A percentile compares a stretch with the other conserved stretches of the same genome.
Evolutionary conservation across 2,329 filamentous ascomycete genomes (phyloP).

Genomic region (Aspergillus neotritici): DNA sequence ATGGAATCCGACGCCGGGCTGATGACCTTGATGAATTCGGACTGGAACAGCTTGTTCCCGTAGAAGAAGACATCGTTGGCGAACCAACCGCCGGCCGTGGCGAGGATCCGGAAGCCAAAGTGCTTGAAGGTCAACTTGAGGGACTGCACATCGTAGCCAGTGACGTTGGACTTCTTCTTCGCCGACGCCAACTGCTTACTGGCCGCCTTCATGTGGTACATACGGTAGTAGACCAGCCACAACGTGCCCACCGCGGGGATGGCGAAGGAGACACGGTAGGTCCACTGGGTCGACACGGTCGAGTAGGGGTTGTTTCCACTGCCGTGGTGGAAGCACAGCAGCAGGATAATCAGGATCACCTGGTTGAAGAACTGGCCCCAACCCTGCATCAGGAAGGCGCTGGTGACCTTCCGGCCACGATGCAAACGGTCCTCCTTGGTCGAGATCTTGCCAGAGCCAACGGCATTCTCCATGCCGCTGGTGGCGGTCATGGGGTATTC

Average conservation of each 20-base stretch:
- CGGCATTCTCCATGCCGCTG: conserved; percentile 86
- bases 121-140: conserved; percentile 70
- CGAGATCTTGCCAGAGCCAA: conserved; percentile 78
- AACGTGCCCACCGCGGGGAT: conserved; percentile 84
- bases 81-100: conserved; percentile 86
- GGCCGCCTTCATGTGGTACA: conserved; percentile 86
- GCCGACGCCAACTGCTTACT: conserved; percentile 73
- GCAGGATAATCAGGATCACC: conserved; percentile 74
- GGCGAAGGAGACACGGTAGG: conserved; percentile 87
- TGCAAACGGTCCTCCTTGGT: conserved; percentile 90
- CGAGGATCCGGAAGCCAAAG: conserved; percentile 80
- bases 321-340: conserved; percentile 83
- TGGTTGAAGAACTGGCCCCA: conserved; percentile 98
- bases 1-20: conserved; percentile 64
- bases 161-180: conserved; percentile 82
- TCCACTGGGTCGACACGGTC: conserved; percentile 72
- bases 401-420: conserved; percentile 90
- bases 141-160: conserved; percentile 85
- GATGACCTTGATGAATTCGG: conserved; percentile 79
- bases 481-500: conserved; percentile 98
- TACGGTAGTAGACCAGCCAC: conserved; percentile 94
- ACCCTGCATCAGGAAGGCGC: conserved; percentile 95
- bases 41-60: conserved; percentile 96
- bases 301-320: conserved; percentile 72
- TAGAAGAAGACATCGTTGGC: conserved; percentile 99